Base-by-base conservation (phyloP, 1,284 basidiomycete genomes). In the Puccinia brachypodii region DNA sequence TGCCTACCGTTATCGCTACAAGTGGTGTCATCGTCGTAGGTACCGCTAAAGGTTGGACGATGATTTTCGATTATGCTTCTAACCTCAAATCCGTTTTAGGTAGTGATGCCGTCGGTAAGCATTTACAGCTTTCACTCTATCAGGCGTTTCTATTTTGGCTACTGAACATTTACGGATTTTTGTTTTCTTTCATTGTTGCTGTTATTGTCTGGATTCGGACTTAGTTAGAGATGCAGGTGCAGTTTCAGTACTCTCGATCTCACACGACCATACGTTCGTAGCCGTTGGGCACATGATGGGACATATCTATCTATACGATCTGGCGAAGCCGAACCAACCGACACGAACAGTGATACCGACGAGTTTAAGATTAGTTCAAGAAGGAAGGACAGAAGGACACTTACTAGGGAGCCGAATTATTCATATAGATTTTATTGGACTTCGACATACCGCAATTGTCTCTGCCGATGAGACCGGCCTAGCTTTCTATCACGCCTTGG, bases 401-500 rank as follows among this genome's bases (percentile, higher is more conserved):
- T 87, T 99, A 9, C 86, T 89, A 25, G 93, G 93, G n/a, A 92
- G 93, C 1, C 89, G 91, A n/a, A 95, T 99, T 72, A 88, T 93
- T 81, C 93, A 90, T 84, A 88, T 99, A 64, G 92, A 91, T 14
- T 99, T 99, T 85, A 91, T 99, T n/a, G 95, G 94, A 8, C 91
- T 92, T 22, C 90, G 96, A 53, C 96, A 98, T 85, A 99, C 97
- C 0, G 95, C 95, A 1, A 90, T 99, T 74, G 91, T 98, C 50
- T 93, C 92, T 13, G 94, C 94, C 0, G 97, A 99, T 86, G 93
- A 96, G 82, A 88, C 91, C 83, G 97, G 97, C 0, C 89, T 98
- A 3, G 93, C 94, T 0, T 99, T 99, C 87, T 98, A 95, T 87
- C 96, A 98, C 87, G 94, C 93, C 76, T 88, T 99, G 1, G 96